Conservation (phyloP, 371 early-diverging fungal species). For the Coemansia sp. region DNA sequence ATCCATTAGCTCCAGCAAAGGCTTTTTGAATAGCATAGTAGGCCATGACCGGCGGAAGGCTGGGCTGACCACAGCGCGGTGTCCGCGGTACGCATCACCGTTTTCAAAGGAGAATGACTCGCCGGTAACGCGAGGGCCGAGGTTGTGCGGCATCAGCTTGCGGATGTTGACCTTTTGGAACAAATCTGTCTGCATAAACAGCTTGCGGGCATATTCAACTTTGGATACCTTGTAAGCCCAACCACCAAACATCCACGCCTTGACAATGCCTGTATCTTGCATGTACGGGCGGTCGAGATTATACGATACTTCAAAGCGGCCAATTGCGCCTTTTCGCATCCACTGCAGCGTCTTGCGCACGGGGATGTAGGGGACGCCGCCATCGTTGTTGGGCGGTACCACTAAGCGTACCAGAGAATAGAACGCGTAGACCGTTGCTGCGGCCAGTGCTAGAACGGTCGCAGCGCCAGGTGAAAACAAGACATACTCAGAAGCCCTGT, state of each 20-base stretch:
- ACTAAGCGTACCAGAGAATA: conserved; percentile 16
- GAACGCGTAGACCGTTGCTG: conserved; percentile 2
- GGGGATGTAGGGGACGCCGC: conserved; percentile 44
- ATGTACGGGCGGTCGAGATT: conserved; percentile 35
- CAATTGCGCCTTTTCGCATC: conserved; percentile 35
- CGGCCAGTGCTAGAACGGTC: not conserved
- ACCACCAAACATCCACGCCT: conserved; percentile 47
- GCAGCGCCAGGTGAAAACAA: not conserved
- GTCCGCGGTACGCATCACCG: conserved; percentile 43
- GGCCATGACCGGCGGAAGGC: conserved; percentile 50
- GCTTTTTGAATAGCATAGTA: conserved; percentile 35
- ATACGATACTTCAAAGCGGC: conserved; percentile 43
- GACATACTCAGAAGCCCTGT: not conserved
- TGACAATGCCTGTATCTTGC: conserved; percentile 31
- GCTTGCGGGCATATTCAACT: conserved; percentile 61
- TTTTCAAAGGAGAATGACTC: conserved; percentile 45
- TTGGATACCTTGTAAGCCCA: conserved; percentile 47
- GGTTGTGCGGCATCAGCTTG: conserved; percentile 39
- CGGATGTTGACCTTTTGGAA: conserved; percentile 45
- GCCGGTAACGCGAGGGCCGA: conserved; percentile 43
- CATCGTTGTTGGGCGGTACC: conserved; percentile 27
- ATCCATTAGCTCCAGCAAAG: conserved; percentile 38
- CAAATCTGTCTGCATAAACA: conserved; percentile 42
- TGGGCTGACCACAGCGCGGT: conserved; percentile 44
- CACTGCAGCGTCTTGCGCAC: conserved; percentile 38